A percentile compares a stretch with the other conserved stretches of the same genome.
Evolutionary conservation across 176 grass and related monocot genomes (phyloP).

Genomic region (Musa schizocarpa): DNA sequence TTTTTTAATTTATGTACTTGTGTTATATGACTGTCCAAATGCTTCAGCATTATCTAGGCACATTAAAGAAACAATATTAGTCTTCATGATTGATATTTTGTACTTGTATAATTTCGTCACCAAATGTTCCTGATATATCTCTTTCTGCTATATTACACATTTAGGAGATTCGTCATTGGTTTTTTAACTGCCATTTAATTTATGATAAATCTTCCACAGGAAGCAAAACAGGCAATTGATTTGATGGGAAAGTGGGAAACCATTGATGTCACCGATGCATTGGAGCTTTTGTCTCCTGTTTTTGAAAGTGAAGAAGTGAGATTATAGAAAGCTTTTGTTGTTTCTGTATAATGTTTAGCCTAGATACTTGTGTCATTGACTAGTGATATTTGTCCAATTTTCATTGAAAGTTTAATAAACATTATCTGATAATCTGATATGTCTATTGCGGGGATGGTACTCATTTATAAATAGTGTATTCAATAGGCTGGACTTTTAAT

Average conservation of each 20-base stretch:
- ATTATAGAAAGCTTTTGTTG: slow-evolving; percentile 12
- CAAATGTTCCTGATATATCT: background rate
- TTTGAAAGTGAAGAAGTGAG: slow-evolving; percentile 92
- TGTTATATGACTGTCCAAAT: too few relatives aligned
- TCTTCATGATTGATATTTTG: background rate
- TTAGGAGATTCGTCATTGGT: background rate
- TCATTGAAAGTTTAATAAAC: background rate
- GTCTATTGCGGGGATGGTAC: background rate
- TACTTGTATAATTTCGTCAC: background rate
- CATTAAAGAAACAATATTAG: background rate
- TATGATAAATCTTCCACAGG: slow-evolving; percentile 31
- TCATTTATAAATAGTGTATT: background rate
- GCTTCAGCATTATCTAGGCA: background rate
- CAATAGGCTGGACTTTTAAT: background rate
- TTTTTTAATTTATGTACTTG: too few relatives aligned
- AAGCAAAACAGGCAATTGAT: slow-evolving; percentile 93
- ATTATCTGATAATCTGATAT: background rate
- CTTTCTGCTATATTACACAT: background rate
- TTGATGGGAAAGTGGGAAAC: slow-evolving; percentile 94
- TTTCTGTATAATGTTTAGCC: slow-evolving; percentile 11
- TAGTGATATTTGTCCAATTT: slow-evolving; percentile 2
- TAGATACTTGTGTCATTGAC: background rate
- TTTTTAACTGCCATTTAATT: background rate
- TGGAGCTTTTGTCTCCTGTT: slow-evolving; percentile 84
- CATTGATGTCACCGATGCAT: slow-evolving; percentile 91